Percentiles rank a stretch among this genome's conserved stretches.
Conservation (phyloP, 257 asterid genomes). For the Eustoma russellianum region DNA sequence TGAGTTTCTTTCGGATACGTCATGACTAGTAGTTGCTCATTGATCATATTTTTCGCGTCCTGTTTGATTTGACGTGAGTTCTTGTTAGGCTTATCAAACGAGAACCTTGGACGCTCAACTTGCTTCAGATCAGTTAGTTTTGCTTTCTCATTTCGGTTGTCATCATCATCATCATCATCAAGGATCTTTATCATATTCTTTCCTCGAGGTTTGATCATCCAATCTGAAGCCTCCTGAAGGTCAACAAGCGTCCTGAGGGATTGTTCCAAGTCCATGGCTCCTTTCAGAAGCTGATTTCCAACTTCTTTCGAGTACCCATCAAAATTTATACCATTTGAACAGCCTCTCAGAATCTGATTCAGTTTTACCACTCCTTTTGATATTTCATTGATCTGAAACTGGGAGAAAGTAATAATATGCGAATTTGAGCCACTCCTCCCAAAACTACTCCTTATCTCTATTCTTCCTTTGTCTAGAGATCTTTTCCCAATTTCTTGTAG, state of each 20-base stretch:
- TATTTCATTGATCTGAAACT: constrained; percentile 51
- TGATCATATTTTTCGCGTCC: constrained; percentile 17
- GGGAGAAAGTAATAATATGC: constrained; percentile 42
- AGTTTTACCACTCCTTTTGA: constrained; percentile 74
- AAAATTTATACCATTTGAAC: constrained; percentile 51
- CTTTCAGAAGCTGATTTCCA: constrained; percentile 72
- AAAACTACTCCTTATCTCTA: constrained; percentile 23
- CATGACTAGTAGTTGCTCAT: constrained; percentile 32
- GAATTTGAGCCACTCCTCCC: constrained; percentile 10
- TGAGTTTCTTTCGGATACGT: constrained; percentile 29
- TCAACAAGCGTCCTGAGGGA: constrained; percentile 63
- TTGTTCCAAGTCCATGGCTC: constrained; percentile 79
- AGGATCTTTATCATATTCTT: constrained; percentile 49
- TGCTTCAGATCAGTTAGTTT: constrained; percentile 40
- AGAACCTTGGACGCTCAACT: constrained; percentile 64
- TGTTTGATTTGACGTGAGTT: constrained; percentile 22
- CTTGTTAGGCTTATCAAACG: constrained; percentile 56
- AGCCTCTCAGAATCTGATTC: constrained; percentile 55
- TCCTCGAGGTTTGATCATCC: constrained; percentile 23
- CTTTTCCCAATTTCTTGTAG: constrained; percentile 55
- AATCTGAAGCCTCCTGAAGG: constrained; percentile 54
- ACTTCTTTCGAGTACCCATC: constrained; percentile 56
- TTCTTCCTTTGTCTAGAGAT: constrained; percentile 34
- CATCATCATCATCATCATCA: constrained; percentile 38
- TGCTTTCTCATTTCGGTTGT: constrained; percentile 23